Conservation (phyloP, 805 yeast genomes). For the Wickerhamomyces chaumierensis region DNA sequence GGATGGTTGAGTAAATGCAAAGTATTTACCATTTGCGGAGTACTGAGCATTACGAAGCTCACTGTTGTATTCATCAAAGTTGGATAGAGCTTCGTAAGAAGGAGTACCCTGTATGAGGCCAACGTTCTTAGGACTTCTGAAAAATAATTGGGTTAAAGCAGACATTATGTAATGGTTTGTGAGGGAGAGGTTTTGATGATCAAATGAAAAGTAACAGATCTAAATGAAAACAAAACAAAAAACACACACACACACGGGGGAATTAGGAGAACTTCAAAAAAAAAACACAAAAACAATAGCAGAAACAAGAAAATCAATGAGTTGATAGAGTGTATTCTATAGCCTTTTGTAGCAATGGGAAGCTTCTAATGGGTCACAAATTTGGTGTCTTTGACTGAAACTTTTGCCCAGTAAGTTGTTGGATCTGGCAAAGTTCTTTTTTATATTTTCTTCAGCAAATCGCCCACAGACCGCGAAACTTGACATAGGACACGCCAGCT, state of each 20-base stretch:
- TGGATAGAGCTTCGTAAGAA: constrained; percentile 17
- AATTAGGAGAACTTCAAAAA: too few relatives aligned
- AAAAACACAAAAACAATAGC: too few relatives aligned
- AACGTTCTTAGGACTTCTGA: constrained; percentile 44
- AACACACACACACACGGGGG: too few relatives aligned
- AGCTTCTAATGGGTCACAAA: too few relatives aligned
- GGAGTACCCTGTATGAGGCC: constrained; percentile 42
- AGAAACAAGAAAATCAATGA: too few relatives aligned
- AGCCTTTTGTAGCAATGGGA: too few relatives aligned
- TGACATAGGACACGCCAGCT: too few relatives aligned
- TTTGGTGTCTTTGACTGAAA: too few relatives aligned
- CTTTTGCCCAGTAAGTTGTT: neutral
- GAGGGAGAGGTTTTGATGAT: neutral
- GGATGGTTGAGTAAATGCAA: constrained; percentile 64
- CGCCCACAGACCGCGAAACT: too few relatives aligned
- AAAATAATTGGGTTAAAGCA: constrained; percentile 18
- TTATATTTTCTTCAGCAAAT: neutral
- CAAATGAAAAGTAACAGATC: too few relatives aligned
- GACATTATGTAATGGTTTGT: constrained; percentile 6
- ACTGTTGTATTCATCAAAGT: constrained; percentile 18
- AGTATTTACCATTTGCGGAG: constrained; percentile 54
- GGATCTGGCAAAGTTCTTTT: neutral
- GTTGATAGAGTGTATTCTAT: too few relatives aligned
- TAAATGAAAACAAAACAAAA: neutral
- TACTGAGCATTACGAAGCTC: constrained; percentile 58